Percentiles rank a stretch among this genome's conserved stretches.
phyloP scores from a whole-genome alignment of 179 eudicot genomes.

The Carnegiea gigantea region DNA sequence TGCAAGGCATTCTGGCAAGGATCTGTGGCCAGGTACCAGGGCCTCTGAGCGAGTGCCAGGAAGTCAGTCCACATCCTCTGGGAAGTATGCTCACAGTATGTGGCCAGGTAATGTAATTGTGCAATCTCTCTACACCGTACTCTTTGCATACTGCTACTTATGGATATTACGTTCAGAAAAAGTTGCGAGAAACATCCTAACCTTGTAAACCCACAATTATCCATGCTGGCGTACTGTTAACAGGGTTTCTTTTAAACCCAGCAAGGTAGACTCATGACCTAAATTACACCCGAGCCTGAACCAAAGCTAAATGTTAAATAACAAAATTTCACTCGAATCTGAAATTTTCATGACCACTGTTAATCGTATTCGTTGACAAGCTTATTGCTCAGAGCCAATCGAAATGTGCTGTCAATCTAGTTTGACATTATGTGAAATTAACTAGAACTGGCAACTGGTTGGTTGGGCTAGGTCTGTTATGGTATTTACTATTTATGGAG shows the following conservation, averaged over 20 bases:
- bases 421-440: neutral
- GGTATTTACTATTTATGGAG: no score
- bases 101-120: conserved; percentile 42
- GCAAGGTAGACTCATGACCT: neutral
- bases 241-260: neutral
- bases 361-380: neutral
- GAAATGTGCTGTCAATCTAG: neutral
- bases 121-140: conserved; percentile 6
- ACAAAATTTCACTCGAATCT: no score
- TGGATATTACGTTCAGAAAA: neutral
- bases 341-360: no score
- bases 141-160: neutral
- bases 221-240: neutral
- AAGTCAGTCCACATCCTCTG: conserved; percentile 38
- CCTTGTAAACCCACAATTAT: neutral
- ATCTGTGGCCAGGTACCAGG: conserved; percentile 48
- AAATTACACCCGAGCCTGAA: neutral
- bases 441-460: neutral
- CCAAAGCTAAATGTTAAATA: neutral
- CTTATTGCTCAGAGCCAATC: neutral
- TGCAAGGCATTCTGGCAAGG: conserved; percentile 44
- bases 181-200: neutral
- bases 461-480: no score
- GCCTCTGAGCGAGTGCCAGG: conserved; percentile 41
- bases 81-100: conserved; percentile 40